Base-by-base conservation (phyloP, 2,329 filamentous ascomycete species). In the Penicillium glabrum region DNA sequence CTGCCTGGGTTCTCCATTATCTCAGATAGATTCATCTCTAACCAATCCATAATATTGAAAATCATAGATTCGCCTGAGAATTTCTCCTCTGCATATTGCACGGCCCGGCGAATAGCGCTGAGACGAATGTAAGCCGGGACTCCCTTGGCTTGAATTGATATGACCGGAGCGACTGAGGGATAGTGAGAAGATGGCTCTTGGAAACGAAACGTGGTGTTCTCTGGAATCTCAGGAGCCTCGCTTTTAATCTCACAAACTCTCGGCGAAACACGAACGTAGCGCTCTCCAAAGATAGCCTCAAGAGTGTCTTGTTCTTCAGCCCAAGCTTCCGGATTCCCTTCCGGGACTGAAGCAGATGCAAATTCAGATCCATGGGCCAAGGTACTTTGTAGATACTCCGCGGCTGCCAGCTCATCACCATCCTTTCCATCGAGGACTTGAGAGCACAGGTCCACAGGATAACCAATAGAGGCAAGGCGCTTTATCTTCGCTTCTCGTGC, bases 111-210 rank as follows among this genome's bases (percentile, higher is more conserved):
- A 66, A 95, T 85, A 37, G 96, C 87, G 68, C 92, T 96, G 11
- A 99, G 81, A 59, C 93, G 90, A 69, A 98, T 96, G 68, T 99
- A 96, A 3, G 95, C 91, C 21, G 95, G 95, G 13, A 98, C 82
- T 11, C 85, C 76, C 51, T 84, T 83, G 26, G 86, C 82, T 46
- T 85, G 75, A 31, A 97, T 81, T 3, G 87, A 86, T 35, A 97
- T 78, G 10, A 96, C 83, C 1, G 87, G 80, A 77, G 85, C 74
- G 72, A 84, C 67, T 67, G 82, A 74, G 1, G 95, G 95, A 72
- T 98, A 99, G 47, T 83, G 73, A 14, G 70, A 80, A 3, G 83
- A 83, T 1, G 91, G 86, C 62, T 83, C 89, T 56, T 90, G 86
- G 60, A 93, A 87, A 67, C 91, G 88, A 51, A 87, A 74, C 1